Evolutionary conservation across 768 basidiomycete species (phyloP), one percentile per base, ranked within the genome.

Genomic region (Phaffia tasmanica): DNA sequence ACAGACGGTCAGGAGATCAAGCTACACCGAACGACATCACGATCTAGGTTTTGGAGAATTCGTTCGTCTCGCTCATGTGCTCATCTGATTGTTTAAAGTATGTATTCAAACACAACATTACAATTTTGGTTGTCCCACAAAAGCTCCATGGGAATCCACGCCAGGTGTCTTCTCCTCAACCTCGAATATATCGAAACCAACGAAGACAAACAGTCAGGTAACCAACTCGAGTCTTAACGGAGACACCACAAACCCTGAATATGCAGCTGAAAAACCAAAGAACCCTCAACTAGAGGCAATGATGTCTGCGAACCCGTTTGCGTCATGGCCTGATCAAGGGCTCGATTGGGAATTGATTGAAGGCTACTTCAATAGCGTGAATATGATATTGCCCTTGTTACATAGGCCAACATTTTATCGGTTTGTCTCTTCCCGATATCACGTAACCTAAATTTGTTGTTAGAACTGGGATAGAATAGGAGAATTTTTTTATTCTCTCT

Each of bases 361-460:
- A n/a, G 57, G 42, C 23, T 68, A 68, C 67, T 68, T 68, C 42
- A 58, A 68, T 11, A 25, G 62, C 25, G 56, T 54, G 62, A 68
- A 68, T 35, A 42, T 14, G 2, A 29, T 63, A 32, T 18, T 68
- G 2, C 67, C 67, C 14, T 57, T 68, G 32, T 50, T 68, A 18
- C 67, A 68, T 23, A 56, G 61, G 42, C 67, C 67, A 18, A 63
- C 67, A 51, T 68, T 68, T 30, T 57, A 68, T 35, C 47, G 55
- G 65, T 67, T 21, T 27, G 65, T 62, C 16, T 54, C 4, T 35
- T 35, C 25, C 25, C 47, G 15, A 51, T 1, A 18, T 23, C 29
- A 19, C 1, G 4, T 42, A 42, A 5, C 11, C 35, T 11, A 42
- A 42, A 4, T 42, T 42, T 42, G 35, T 11, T n/a, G n/a, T n/a